These are phyloP conservation scores for Sugiyamaella japonica DNA, from an alignment of 1,139 yeast species.

Conservation along the genomic window DNA sequence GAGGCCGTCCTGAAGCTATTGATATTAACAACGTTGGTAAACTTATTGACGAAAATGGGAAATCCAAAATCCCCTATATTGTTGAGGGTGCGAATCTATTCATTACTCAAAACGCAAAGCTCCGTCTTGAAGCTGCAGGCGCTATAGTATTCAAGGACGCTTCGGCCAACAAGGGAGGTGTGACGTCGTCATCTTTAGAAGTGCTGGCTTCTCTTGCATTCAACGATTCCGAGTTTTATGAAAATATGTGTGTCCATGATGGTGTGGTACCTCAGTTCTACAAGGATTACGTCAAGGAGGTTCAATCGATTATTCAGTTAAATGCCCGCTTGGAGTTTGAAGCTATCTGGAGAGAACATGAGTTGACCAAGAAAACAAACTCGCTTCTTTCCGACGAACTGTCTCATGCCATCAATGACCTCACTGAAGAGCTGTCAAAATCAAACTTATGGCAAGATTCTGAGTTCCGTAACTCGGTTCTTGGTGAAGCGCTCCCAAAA, in stretches of 20 bases:
- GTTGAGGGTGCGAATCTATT: conserved; percentile 98
- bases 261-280: conserved; percentile 66
- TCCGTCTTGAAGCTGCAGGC: conserved; percentile 83
- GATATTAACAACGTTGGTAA: conserved; percentile 78
- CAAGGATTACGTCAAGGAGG: conserved; percentile 76
- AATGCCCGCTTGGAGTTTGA: conserved; percentile 88
- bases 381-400: conserved; percentile 82
- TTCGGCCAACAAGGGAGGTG: conserved; percentile 98
- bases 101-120: conserved; percentile 90
- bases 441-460: conserved; percentile 87
- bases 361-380: conserved; percentile 65
- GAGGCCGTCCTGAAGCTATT: conserved; percentile 97
- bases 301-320: conserved; percentile 67
- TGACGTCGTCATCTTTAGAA: conserved; percentile 93
- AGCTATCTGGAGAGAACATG: conserved; percentile 78
- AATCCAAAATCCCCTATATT: conserved; percentile 76
- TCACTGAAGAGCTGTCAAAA: conserved; percentile 83
- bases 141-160: conserved; percentile 90
- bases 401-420: conserved; percentile 81
- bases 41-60: conserved; percentile 78
- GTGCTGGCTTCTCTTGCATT: conserved; percentile 93
- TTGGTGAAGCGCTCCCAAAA: conserved; percentile 75
- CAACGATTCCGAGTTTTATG: conserved; percentile 76
- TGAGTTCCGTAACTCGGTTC: conserved; percentile 72
- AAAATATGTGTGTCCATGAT: conserved; percentile 65